Evolutionary conservation across 768 basidiomycete species (phyloP).

Genomic region (Coprinellus aureogranulatus): DNA sequence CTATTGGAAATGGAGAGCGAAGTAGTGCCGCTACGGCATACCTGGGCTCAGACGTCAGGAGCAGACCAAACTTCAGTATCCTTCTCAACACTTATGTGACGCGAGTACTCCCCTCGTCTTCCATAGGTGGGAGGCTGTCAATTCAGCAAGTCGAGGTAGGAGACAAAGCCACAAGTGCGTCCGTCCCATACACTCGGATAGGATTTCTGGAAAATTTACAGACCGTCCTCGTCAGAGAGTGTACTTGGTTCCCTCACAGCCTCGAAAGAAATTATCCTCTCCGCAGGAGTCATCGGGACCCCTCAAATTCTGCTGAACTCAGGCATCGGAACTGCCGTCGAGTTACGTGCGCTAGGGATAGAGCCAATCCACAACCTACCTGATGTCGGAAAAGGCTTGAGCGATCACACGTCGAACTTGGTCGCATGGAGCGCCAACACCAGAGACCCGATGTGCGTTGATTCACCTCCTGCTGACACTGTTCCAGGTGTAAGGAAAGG

Average conservation of each 20-base stretch:
- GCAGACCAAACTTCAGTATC: neutral
- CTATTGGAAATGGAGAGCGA: slow-evolving; percentile 2
- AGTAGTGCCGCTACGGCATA: slow-evolving; percentile 1
- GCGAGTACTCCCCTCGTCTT: neutral
- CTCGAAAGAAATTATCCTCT: slow-evolving; percentile 26
- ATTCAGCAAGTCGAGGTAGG: slow-evolving; percentile 7
- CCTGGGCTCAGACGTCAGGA: neutral
- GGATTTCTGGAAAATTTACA: neutral
- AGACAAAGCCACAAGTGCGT: neutral
- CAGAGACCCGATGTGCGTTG: neutral
- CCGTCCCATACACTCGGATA: no score
- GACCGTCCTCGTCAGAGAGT: neutral
- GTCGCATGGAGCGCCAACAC: neutral
- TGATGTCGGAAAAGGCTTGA: slow-evolving; percentile 16
- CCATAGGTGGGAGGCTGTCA: neutral
- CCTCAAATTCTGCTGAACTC: slow-evolving; percentile 21
- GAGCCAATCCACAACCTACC: slow-evolving; percentile 11
- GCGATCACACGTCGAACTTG: slow-evolving; percentile 9
- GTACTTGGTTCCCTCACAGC: slow-evolving; percentile 28
- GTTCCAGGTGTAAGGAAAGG: neutral
- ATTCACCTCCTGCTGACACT: neutral
- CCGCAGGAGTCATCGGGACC: slow-evolving; percentile 27
- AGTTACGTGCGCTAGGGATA: slow-evolving; percentile 8
- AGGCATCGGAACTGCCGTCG: slow-evolving; percentile 19
- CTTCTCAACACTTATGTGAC: neutral